These are phyloP conservation scores for Myxozyma geophila DNA, from an alignment of 805 yeast genomes.

Conservation along the genomic window DNA sequence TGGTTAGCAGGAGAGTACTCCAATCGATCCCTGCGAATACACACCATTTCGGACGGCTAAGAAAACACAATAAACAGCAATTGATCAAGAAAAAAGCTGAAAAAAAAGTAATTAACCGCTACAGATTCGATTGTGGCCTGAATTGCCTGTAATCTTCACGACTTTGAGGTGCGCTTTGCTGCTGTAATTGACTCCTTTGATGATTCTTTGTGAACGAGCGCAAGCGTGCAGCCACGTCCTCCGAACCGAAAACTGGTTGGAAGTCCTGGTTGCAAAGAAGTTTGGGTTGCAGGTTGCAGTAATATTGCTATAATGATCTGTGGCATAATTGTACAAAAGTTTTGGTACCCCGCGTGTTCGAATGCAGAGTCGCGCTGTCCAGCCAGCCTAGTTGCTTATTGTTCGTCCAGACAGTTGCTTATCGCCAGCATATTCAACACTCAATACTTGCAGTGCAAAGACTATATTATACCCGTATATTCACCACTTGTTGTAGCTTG, in stretches of 20 bases:
- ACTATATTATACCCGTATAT: too few relatives aligned
- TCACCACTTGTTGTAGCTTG: too few relatives aligned
- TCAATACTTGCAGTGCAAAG: too few relatives aligned
- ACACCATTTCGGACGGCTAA: not conserved
- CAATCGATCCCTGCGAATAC: not conserved
- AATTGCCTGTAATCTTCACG: not conserved
- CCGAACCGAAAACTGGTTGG: slow-evolving; percentile 1
- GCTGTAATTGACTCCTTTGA: not conserved
- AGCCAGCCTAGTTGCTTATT: too few relatives aligned
- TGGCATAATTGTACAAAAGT: not conserved
- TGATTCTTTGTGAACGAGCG: not conserved
- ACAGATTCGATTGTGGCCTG: not conserved
- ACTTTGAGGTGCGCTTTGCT: not conserved
- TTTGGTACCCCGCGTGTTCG: too few relatives aligned
- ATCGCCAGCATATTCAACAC: too few relatives aligned
- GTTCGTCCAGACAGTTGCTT: too few relatives aligned
- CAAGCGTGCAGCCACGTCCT: slow-evolving; percentile 16
- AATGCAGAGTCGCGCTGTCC: too few relatives aligned
- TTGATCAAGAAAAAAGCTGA: not conserved
- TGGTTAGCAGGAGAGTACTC: not conserved
- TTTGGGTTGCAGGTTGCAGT: not conserved
- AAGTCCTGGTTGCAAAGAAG: not conserved
- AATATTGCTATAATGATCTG: not conserved
- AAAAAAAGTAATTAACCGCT: not conserved
- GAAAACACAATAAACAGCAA: not conserved